phyloP scores from a whole-genome alignment of 768 basidiomycete species.

The Chalciporus sphaerocephalus region DNA sequence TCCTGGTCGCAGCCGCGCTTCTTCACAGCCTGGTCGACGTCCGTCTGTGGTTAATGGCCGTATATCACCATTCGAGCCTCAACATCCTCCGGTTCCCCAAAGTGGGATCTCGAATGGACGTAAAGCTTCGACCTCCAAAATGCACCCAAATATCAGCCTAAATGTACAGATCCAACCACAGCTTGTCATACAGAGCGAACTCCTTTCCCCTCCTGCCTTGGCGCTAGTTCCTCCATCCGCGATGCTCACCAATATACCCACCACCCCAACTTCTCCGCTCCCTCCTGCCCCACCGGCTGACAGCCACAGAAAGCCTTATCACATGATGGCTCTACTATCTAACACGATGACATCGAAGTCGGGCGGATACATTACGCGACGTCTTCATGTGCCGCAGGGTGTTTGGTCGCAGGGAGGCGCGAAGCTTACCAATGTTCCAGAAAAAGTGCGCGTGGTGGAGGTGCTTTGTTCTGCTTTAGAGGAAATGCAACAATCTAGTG shows the following conservation, averaged over 20 bases:
- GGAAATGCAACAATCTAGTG: constrained; percentile 67
- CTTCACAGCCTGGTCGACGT: constrained; percentile 73
- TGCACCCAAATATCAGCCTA: constrained; percentile 43
- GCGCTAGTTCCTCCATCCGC: constrained; percentile 44
- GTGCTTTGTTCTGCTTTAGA: constrained; percentile 76
- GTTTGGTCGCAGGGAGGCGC: constrained; percentile 91
- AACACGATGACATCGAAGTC: constrained; percentile 73
- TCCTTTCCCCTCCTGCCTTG: constrained; percentile 37
- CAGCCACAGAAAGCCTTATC: constrained; percentile 78
- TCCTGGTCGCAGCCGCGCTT: constrained; percentile 56
- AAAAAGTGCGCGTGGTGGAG: constrained; percentile 83
- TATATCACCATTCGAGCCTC: constrained; percentile 47
- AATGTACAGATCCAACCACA: constrained; percentile 47
- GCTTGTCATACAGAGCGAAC: constrained; percentile 49
- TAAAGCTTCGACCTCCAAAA: constrained; percentile 60
- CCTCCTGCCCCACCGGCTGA: constrained; percentile 71
- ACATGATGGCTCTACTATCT: constrained; percentile 80
- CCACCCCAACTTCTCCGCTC: constrained; percentile 73
- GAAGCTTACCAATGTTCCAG: constrained; percentile 73
- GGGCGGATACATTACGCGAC: constrained; percentile 85
- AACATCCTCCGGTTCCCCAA: constrained; percentile 50
- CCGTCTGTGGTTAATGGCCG: constrained; percentile 54
- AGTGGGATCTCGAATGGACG: constrained; percentile 42
- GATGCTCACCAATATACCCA: constrained; percentile 56
- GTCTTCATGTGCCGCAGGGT: constrained; percentile 82